Evolutionary conservation across 352 stramenopile genomes (phyloP), one percentile per base, ranked within the genome.

Genomic region (Phytophthora macrochlamydospora): DNA sequence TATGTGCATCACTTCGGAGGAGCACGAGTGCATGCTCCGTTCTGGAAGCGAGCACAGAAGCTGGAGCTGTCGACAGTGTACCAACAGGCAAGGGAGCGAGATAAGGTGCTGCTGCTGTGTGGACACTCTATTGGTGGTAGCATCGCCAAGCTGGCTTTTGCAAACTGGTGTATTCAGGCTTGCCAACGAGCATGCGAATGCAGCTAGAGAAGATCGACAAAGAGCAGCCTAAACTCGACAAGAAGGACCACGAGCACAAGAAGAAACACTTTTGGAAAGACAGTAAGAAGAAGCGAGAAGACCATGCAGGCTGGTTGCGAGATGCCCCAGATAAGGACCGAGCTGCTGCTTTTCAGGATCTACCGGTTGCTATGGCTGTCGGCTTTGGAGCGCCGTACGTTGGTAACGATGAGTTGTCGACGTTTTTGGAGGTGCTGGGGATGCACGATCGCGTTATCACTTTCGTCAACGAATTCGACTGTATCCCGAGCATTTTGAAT

Each of bases 401-500:
- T 48, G 81, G 78, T 18, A 89, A 80, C 28, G 55, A 85, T n/a
- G 70, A 71, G n/a, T 57, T 90, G 2, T 48, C 60, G 6, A 56
- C 52, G n/a, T 90, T 89, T 46, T 68, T 94, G 29, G 53, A 81
- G 31, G 53, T 71, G 0, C 46, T 93, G 4, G 68, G 55, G 2
- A 60, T 93, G 60, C 66, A 62, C 2, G 74, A 80, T 28, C 74
- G 82, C 42, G 62, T 91, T 37, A 63, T 94, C 44, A 94, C 85
- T 56, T 85, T 94, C 18, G 87, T 95, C 30, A 95, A 95, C 35
- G 85, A 95, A 61, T 81, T 87, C 43, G 87, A 95, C 59, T 95
- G 86, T 58, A 91, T 95, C 56, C 87, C 87, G 3, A 76, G 81
- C 29, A 83, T 94, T 57, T 71, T 93, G 29, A 92, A 95, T 45